Evolutionary conservation across 1,284 basidiomycete genomes (phyloP), one percentile per base, ranked within the genome.

Genomic region (Schizopora paradoxa): DNA sequence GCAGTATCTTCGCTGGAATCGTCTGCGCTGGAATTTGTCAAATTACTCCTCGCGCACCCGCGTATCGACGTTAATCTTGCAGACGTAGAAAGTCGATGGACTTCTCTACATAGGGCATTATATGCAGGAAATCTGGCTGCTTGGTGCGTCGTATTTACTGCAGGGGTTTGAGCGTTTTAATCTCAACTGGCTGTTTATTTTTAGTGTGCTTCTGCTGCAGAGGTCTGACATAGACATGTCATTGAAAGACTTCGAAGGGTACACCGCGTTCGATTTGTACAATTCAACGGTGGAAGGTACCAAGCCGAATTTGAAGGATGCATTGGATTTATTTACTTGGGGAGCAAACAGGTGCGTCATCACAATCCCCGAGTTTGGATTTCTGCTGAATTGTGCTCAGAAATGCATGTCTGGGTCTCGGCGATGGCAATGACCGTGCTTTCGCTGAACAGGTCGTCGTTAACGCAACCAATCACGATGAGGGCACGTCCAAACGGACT

Each of bases 241-340:
- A 1, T 57, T 91, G 47, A 93, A 91, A 62, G 96, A 99, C 59
- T 62, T 71, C 28, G 95, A 98, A 58, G 95, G 93, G 1, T 85
- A 96, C 62, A 92, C 91, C 0, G 82, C 93, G 0, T 94, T 94
- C 54, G 95, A 99, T 59, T 67, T 99, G 21, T 98, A 93, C 68
- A 97, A 97, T 59, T 84, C 86, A 3, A 95, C 91, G 0, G 70
- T 96, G 25, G 76, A 82, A 49, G 83, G 79, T 10, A 82, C 80
- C 1, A 76, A 81, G 58, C 89, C 89, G 3, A 67, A 40, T 31
- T 51, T 45, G 1, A 52, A 60, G 2, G 62, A 67, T 10, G 58
- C 63, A 19, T 72, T 71, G 0, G 84, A 96, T 45, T 67, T 99
- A 10, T 88, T 82, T 56, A 91, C 87, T 0, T 99, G 95, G 95